phyloP scores from a whole-genome alignment of 2,329 filamentous ascomycete species.

The Aureobasidium subglaciale region DNA sequence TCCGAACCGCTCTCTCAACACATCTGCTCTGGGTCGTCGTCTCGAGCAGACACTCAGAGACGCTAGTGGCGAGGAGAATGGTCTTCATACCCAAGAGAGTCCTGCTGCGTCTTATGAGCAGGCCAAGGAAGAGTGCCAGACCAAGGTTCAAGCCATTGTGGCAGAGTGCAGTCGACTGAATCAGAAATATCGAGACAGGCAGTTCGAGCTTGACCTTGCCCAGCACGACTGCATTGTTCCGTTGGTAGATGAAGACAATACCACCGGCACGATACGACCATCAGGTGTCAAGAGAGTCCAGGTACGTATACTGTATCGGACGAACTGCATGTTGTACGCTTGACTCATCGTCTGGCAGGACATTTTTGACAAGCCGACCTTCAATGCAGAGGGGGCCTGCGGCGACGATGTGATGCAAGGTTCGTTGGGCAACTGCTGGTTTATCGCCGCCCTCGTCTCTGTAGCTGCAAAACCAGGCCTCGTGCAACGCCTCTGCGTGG shows the following conservation, averaged over 20 bases:
- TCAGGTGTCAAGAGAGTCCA: constrained; percentile 68
- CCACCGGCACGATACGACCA: constrained; percentile 40
- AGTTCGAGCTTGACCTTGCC: constrained; percentile 68
- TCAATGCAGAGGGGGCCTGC: constrained; percentile 67
- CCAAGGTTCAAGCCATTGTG: constrained; percentile 52
- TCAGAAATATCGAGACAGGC: constrained; percentile 77
- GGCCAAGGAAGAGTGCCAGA: constrained; percentile 59
- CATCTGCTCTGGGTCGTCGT: not conserved
- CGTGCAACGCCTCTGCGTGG: constrained; percentile 68
- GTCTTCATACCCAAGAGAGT: constrained; percentile 1
- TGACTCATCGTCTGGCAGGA: constrained; percentile 51
- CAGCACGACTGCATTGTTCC: constrained; percentile 2
- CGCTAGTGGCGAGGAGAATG: not conserved
- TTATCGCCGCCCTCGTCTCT: constrained; percentile 72
- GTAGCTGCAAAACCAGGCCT: constrained; percentile 65
- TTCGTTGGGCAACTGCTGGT: constrained; percentile 75
- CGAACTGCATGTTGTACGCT: constrained; percentile 23
- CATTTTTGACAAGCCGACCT: constrained; percentile 37
- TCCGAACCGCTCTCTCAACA: not conserved
- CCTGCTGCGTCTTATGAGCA: constrained; percentile 55
- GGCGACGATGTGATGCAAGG: constrained; percentile 76
- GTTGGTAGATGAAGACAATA: not conserved
- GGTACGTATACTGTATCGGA: constrained; percentile 32
- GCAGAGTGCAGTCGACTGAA: constrained; percentile 67
- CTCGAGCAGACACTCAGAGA: not conserved